Evolutionary conservation across 1,139 yeast genomes (phyloP).

Genomic region (Kodamaea alishanica): DNA sequence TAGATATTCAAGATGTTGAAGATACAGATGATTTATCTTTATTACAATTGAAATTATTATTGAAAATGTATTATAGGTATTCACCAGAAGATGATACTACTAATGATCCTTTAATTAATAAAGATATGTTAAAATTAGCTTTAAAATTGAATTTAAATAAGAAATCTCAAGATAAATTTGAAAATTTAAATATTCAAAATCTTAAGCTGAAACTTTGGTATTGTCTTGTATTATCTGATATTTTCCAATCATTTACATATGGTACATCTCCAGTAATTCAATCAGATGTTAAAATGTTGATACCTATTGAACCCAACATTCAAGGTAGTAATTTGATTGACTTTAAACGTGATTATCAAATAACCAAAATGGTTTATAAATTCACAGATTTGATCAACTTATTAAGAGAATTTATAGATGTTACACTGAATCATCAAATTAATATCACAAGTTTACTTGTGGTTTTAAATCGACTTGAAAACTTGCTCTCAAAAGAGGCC

Average conservation of each 20-base stretch:
- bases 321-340: conserved; percentile 10
- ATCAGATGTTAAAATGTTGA: neutral
- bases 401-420: conserved; percentile 3
- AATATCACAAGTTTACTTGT: conserved; percentile 4
- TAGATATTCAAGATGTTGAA: conserved; percentile 13
- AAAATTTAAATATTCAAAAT: conserved; percentile 12
- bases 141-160: conserved; percentile 14
- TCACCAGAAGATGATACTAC: conserved; percentile 18
- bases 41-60: conserved; percentile 15
- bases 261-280: conserved; percentile 12
- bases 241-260: conserved; percentile 12
- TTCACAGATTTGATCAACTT: conserved; percentile 2
- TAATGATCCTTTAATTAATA: conserved; percentile 14
- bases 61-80: conserved; percentile 13
- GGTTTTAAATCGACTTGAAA: conserved; percentile 8
- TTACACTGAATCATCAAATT: conserved; percentile 1
- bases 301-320: conserved; percentile 2
- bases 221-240: conserved; percentile 12
- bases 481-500: conserved; percentile 3
- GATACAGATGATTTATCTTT: conserved; percentile 7
- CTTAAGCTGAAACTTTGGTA: conserved; percentile 18
- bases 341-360: conserved; percentile 8
- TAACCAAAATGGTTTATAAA: conserved; percentile 5
- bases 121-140: conserved; percentile 13
- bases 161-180: conserved; percentile 11